Conservation (phyloP, 495 filamentous ascomycete genomes). For the Cercophora sp. region DNA sequence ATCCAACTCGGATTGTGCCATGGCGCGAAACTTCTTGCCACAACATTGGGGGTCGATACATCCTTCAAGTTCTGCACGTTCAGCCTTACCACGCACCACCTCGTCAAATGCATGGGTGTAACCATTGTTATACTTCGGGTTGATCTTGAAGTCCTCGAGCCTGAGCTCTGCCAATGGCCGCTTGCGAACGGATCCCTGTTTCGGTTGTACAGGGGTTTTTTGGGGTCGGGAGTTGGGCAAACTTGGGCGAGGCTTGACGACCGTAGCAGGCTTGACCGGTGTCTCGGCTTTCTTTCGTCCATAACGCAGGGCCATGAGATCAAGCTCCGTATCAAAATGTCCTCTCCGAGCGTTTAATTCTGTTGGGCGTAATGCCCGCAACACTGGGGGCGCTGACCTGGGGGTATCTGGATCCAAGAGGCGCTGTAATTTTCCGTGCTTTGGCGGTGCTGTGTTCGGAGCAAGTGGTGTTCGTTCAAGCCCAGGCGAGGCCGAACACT, state of each 20-base stretch:
- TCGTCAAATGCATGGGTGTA: conserved; percentile 69
- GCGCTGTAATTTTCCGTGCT: conserved; percentile 7
- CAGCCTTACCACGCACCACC: conserved; percentile 67
- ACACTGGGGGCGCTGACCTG: not conserved
- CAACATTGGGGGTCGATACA: conserved; percentile 77
- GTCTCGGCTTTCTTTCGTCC: not conserved
- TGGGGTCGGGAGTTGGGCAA: not conserved
- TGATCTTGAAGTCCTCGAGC: conserved; percentile 77
- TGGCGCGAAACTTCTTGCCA: conserved; percentile 63
- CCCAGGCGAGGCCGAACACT: too few relatives aligned
- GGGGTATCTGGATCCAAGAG: conserved; percentile 14
- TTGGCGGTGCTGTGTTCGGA: not conserved
- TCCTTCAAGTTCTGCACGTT: conserved; percentile 71
- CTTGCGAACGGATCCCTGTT: too few relatives aligned
- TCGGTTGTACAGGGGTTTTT: too few relatives aligned
- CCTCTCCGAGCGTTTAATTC: not conserved
- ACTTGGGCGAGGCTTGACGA: too few relatives aligned
- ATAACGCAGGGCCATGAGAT: conserved; percentile 1
- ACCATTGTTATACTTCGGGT: conserved; percentile 69
- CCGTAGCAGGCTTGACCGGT: too few relatives aligned
- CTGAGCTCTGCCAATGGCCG: conserved; percentile 49
- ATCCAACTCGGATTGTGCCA: conserved; percentile 49
- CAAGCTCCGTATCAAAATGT: conserved; percentile 3
- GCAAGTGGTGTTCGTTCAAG: too few relatives aligned
- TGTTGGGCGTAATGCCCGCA: not conserved